A percentile compares a stretch with the other conserved stretches of the same genome.
Evolutionary conservation across 768 basidiomycete species (phyloP).

Genomic region (Mycena metata): DNA sequence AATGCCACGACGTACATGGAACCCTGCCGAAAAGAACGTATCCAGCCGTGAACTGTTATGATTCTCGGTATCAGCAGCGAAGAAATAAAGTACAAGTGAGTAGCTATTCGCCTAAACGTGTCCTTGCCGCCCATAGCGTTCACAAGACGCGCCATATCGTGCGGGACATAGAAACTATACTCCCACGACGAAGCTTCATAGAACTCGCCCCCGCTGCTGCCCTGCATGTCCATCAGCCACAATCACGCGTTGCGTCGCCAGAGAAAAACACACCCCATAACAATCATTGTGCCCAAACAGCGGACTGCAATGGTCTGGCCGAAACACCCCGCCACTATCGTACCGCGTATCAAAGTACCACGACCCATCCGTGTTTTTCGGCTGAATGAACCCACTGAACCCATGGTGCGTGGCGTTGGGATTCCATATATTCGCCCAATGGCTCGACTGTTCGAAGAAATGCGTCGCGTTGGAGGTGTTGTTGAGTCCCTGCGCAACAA

Average conservation of each 20-base stretch:
- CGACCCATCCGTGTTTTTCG: constrained; percentile 23
- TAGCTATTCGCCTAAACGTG: constrained; percentile 36
- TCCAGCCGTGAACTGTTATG: constrained; percentile 33
- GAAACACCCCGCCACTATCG: constrained; percentile 22
- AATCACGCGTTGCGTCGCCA: neutral
- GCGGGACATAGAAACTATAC: constrained; percentile 35
- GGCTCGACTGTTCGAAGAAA: constrained; percentile 31
- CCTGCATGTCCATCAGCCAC: constrained; percentile 13
- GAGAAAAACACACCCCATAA: constrained; percentile 24
- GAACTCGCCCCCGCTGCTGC: constrained; percentile 29
- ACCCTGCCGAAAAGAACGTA: constrained; percentile 26
- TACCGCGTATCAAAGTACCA: constrained; percentile 24
- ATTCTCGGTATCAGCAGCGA: too few species aligned
- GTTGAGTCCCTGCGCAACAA: constrained; percentile 34
- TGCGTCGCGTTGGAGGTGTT: constrained; percentile 16
- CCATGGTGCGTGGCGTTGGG: constrained; percentile 28
- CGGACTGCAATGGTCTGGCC: constrained; percentile 39
- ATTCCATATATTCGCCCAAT: constrained; percentile 38
- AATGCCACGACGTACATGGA: constrained; percentile 36
- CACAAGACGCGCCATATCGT: constrained; percentile 34
- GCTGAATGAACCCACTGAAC: constrained; percentile 36
- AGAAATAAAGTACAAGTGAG: too few species aligned
- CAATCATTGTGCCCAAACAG: constrained; percentile 34
- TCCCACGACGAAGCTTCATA: constrained; percentile 40
- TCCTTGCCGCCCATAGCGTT: constrained; percentile 25